Evolutionary conservation across 257 asterid genomes (phyloP).

Genomic region (Solanum sitiens): DNA sequence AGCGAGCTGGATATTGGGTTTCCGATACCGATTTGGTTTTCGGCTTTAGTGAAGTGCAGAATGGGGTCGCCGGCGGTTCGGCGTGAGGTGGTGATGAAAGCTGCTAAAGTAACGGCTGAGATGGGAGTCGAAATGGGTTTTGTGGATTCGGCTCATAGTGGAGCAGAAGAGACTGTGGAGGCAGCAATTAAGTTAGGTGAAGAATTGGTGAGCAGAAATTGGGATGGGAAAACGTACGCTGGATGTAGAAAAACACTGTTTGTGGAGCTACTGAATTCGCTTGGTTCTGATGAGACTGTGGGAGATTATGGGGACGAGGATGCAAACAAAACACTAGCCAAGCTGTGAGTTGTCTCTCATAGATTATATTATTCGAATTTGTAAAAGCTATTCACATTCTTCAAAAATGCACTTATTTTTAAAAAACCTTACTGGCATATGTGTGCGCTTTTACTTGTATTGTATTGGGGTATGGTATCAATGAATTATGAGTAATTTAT

Average conservation of each 20-base stretch:
- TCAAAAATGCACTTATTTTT: too few relatives aligned
- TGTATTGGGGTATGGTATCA: too few relatives aligned
- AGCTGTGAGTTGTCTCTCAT: constrained; percentile 6
- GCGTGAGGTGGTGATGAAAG: constrained; percentile 43
- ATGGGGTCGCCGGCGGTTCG: constrained; percentile 24
- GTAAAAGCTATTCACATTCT: neutral
- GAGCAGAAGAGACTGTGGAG: constrained; percentile 40
- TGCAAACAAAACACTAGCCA: constrained; percentile 11
- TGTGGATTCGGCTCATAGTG: constrained; percentile 35
- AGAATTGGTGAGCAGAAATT: constrained; percentile 34
- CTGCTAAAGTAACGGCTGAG: constrained; percentile 33
- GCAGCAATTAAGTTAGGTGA: constrained; percentile 41
- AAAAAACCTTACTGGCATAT: rapidly evolving
- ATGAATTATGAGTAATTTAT: too few relatives aligned
- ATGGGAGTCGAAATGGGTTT: constrained; percentile 41
- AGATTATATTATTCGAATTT: neutral
- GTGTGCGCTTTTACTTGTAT: neutral
- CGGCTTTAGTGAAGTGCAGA: constrained; percentile 25
- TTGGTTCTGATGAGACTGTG: constrained; percentile 7
- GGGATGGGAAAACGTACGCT: constrained; percentile 42
- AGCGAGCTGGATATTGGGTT: constrained; percentile 44
- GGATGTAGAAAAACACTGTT: constrained; percentile 27
- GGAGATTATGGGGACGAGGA: constrained; percentile 2
- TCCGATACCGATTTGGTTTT: constrained; percentile 22
- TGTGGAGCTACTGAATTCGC: constrained; percentile 19